Conservation (phyloP, 257 asterid genomes). For the Solanum pimpinellifolium region DNA sequence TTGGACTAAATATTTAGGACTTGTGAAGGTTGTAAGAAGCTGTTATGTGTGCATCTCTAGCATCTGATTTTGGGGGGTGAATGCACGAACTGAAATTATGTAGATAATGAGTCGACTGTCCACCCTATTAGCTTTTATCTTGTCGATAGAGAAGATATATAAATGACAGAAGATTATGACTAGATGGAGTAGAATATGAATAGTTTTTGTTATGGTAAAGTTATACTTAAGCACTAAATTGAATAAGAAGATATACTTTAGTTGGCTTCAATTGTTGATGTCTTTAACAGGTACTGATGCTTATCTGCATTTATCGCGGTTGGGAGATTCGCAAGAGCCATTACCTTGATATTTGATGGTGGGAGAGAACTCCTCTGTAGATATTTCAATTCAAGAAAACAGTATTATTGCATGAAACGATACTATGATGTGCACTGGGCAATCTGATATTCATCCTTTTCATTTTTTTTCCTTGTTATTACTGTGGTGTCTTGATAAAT, state of each 20-base stretch:
- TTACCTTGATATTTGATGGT: constrained; percentile 18
- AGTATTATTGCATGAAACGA: background rate
- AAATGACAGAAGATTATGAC: background rate
- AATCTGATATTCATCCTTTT: background rate
- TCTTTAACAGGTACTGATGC: constrained; percentile 37
- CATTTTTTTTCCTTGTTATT: background rate
- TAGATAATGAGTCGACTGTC: background rate
- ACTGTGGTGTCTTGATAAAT: background rate
- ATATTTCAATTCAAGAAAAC: background rate
- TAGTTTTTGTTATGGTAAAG: background rate
- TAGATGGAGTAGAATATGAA: background rate
- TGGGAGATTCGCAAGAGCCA: constrained; percentile 50
- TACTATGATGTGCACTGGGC: background rate
- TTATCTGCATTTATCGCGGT: constrained; percentile 38
- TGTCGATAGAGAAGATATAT: background rate
- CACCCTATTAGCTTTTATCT: background rate
- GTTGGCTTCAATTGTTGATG: background rate
- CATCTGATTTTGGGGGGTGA: background rate
- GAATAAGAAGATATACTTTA: background rate
- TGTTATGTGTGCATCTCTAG: background rate
- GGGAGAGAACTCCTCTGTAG: background rate
- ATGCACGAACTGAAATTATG: background rate
- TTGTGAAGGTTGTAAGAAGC: background rate
- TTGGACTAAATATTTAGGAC: background rate
- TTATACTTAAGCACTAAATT: background rate